Evolutionary conservation across 192 early-diverging fungal species (phyloP), one percentile per base, ranked within the genome.

Genomic region (Coemansia pectinata): DNA sequence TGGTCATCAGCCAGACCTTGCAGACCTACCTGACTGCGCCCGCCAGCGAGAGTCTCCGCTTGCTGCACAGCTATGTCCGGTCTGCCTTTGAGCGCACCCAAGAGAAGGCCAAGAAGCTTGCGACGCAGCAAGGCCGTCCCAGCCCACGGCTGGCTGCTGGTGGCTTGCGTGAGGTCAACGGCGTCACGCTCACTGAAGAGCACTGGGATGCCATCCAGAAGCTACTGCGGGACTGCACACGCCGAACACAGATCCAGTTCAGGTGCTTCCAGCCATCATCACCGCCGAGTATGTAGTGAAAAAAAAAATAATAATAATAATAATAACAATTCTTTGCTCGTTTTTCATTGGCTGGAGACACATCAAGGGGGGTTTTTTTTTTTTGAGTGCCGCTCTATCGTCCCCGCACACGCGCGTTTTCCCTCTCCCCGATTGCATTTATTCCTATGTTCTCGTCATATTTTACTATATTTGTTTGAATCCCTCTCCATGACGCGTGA

Each of bases 1-100:
- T 95, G 76, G 92, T 97, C 63, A 89, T 98, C 71, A 89, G 94
- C 68, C 91, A 91, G 73, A 94, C 91, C 2, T 71, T 98, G 38
- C 77, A 89, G 21, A 84, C 88, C 68, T 98, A 93, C 78, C 85
- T 93, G 66, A 90, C 88, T 5, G 76, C 87, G 14, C 66, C 80
- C 15, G 88, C 93, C 7, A 84, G 83, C 42, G 85, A 90, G 66
- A 85, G 91, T 36, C 81, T 96, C 66, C 86, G 87, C 39, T 85
- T 90, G 52, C 91, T 97, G 39, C 91, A 94, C 74, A 83, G 86
- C 44, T 86, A 88, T 4, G 87, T 96, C 23, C 89, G 94, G 41
- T 72, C 87, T 25, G 87, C 83, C 5, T 89, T 85, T 57, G 84
- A 88, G 11, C 86, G 73, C 33, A 70, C 70, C 3, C 77, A 77